Conservation (phyloP, 495 filamentous ascomycete species). For the Penicillium macrosclerotiorum region DNA sequence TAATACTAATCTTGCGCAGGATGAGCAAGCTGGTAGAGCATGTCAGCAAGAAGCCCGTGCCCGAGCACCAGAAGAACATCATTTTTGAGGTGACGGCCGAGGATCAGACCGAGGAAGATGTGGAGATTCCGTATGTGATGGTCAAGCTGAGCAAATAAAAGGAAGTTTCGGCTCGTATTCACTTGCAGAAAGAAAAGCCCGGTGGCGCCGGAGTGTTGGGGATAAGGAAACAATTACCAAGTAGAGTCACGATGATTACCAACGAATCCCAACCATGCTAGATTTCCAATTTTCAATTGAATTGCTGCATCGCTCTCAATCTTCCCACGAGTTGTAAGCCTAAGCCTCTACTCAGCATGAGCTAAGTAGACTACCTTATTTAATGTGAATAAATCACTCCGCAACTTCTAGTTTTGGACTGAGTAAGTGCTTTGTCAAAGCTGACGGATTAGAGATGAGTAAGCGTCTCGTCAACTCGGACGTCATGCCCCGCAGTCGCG, state of each 20-base stretch:
- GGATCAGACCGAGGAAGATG: constrained; percentile 86
- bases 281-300: constrained; percentile 12
- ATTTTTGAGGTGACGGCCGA: constrained; percentile 97
- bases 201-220: not conserved
- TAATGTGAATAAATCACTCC: too few relatives aligned
- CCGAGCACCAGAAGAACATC: constrained; percentile 86
- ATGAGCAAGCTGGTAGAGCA: constrained; percentile 85
- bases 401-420: not conserved
- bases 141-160: constrained; percentile 61
- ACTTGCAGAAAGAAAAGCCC: not conserved
- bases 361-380: not conserved
- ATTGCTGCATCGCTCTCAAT: constrained; percentile 5
- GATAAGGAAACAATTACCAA: not conserved
- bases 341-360: too few relatives aligned
- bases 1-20: constrained; percentile 35
- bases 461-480: constrained; percentile 18
- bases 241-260: constrained; percentile 14
- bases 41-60: constrained; percentile 88
- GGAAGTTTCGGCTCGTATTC: not conserved
- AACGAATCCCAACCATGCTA: constrained; percentile 13
- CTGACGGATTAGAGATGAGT: constrained; percentile 28
- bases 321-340: too few relatives aligned
- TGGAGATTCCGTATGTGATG: constrained; percentile 97
- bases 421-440: constrained; percentile 30
- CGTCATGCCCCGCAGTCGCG: constrained; percentile 21